Conservation (phyloP, 371 early-diverging fungal species). For the Lichtheimia hyalospora region DNA sequence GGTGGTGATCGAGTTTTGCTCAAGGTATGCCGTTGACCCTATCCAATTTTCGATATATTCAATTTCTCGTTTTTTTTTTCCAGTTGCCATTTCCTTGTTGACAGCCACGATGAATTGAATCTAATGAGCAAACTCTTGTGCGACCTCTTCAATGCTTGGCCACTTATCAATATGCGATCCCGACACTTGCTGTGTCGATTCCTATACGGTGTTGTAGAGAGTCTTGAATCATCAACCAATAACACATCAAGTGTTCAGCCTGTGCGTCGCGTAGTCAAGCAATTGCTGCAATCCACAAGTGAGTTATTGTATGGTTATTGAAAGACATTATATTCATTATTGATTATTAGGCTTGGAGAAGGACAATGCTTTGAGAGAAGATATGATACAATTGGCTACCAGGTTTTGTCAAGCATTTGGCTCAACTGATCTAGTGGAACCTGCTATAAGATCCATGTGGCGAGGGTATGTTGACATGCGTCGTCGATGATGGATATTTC, state of each 20-base stretch:
- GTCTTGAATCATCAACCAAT: neutral
- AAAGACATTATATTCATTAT: neutral
- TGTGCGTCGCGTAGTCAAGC: too few species aligned
- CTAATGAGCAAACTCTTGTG: slow-evolving; percentile 5
- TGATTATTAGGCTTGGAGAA: slow-evolving; percentile 22
- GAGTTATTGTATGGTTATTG: too few species aligned
- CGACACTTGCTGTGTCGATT: slow-evolving; percentile 18
- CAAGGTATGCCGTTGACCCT: slow-evolving; percentile 13
- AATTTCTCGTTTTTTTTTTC: neutral
- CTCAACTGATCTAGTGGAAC: slow-evolving; percentile 20
- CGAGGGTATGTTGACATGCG: slow-evolving; percentile 15
- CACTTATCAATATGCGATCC: slow-evolving; percentile 13
- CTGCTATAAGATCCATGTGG: slow-evolving; percentile 17
- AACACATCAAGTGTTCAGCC: neutral
- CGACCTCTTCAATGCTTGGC: slow-evolving; percentile 26
- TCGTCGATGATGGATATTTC: neutral
- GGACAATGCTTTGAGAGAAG: slow-evolving; percentile 19
- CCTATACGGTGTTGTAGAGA: neutral
- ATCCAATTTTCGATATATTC: too few species aligned
- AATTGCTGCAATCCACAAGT: too few species aligned
- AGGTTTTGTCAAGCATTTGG: slow-evolving; percentile 29
- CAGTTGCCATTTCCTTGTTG: slow-evolving; percentile 8
- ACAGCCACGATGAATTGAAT: neutral
- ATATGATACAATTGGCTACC: slow-evolving; percentile 15
- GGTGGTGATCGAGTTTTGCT: slow-evolving; percentile 25